Conservation (phyloP, 1,139 yeast species). For the Ogataea hybrid region DNA sequence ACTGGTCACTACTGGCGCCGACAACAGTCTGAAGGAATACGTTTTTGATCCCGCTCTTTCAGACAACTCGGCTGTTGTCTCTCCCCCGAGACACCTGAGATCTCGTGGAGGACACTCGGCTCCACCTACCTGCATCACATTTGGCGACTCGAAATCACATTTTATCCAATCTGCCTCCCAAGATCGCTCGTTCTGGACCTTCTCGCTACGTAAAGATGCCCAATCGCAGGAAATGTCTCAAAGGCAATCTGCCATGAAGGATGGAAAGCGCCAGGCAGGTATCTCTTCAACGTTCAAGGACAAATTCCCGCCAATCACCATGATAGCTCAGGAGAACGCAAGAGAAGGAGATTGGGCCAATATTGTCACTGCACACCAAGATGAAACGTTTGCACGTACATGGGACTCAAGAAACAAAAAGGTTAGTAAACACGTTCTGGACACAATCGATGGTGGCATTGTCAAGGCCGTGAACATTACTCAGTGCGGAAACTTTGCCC, state of each 20-base stretch:
- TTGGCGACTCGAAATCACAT: constrained; percentile 79
- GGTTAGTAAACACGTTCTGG: constrained; percentile 70
- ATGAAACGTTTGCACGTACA: constrained; percentile 80
- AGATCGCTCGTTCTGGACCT: constrained; percentile 86
- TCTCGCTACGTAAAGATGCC: constrained; percentile 91
- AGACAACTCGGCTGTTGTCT: constrained; percentile 59
- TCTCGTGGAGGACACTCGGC: constrained; percentile 97
- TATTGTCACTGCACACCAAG: constrained; percentile 86
- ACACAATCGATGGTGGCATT: constrained; percentile 75
- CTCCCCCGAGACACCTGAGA: constrained; percentile 90
- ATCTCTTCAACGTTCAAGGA: constrained; percentile 46
- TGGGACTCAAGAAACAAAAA: constrained; percentile 87
- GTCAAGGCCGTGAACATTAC: constrained; percentile 82
- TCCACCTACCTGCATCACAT: constrained; percentile 77
- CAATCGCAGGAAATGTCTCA: constrained; percentile 95
- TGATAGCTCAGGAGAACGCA: constrained; percentile 71
- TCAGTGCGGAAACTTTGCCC: constrained; percentile 92
- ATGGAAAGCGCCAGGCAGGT: constrained; percentile 62
- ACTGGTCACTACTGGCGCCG: constrained; percentile 88
- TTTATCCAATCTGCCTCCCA: constrained; percentile 83
- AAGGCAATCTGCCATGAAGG: constrained; percentile 52
- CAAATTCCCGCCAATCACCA: constrained; percentile 74
- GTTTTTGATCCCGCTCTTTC: constrained; percentile 92
- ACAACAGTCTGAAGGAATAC: constrained; percentile 82
- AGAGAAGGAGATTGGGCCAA: constrained; percentile 96